Base-by-base conservation (phyloP, 148 eudicot genomes). In the Chenopodium album region DNA sequence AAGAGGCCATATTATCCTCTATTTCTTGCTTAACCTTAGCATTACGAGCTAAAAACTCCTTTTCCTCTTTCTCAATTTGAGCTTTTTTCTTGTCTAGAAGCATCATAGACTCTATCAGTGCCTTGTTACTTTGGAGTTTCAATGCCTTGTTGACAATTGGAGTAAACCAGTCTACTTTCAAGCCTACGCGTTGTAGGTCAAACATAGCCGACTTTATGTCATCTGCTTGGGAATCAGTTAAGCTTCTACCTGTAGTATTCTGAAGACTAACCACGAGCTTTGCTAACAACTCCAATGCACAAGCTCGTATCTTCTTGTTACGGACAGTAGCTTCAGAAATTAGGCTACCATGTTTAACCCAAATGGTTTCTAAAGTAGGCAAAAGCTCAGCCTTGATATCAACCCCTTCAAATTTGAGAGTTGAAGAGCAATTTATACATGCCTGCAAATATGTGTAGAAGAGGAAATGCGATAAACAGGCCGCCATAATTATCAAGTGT, bases 231-330 rank as follows among this genome's bases (percentile, higher is more conserved):
- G 69, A 16, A 41, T 71, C 59, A n/a, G 80, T 77, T 56, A 82
- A 76, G 34, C 16, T 76, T 31, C 80, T 76, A 41, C 70, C 32
- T n/a, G 76, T 77, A 17, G 34, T 82, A 31, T 77, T 77, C 31
- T 76, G 28, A 32, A 82, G 76, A 44, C 29, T 82, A 9, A 56
- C 70, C 34, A 54, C 17, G n/a, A 82, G 75, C 71, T 71, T 64
- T 70, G 84, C 84, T 54, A 76, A 41, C 47, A 47, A 78, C 63
- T 82, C 84, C 46, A 82, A 76, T 26, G 76, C 80, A 71, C 76
- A 14, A 56, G 60, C 71, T 76, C 76, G 64, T 44, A 69, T 69
- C 6, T 46, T 34, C 54, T 81, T 75, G 74, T 9, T 76, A 2
- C 54, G 62, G 14, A 76, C 56, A 26, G 84, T 82, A 4, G 76